Evolutionary conservation across 306 rosid species (phyloP).

Genomic region (Trichosanthes cucumerina): DNA sequence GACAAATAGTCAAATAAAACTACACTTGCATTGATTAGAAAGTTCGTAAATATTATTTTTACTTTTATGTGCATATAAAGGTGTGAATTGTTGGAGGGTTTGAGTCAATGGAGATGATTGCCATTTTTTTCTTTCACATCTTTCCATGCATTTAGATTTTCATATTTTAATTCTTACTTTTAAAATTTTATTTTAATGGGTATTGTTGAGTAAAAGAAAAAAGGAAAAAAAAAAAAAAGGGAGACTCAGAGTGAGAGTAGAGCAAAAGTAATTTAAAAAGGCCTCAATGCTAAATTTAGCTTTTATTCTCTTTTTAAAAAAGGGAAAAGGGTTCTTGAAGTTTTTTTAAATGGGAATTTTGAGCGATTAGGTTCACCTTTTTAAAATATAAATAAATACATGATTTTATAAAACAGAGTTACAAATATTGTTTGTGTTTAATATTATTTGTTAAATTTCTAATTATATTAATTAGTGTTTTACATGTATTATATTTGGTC

Average conservation of each 20-base stretch:
- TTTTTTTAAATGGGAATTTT: neutral
- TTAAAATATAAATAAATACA: neutral
- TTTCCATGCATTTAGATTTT: neutral
- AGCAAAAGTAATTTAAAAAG: neutral
- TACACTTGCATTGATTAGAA: neutral
- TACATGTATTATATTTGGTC: too few species aligned
- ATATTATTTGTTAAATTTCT: too few species aligned
- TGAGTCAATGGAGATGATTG: slow-evolving; percentile 5
- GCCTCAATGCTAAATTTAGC: neutral
- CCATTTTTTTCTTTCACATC: slow-evolving; percentile 5
- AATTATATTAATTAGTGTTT: too few species aligned
- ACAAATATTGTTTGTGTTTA: too few species aligned
- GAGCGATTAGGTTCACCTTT: neutral
- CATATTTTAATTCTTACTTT: neutral
- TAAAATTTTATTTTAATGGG: neutral
- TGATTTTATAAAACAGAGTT: too few species aligned
- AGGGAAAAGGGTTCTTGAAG: neutral
- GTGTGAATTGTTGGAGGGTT: neutral
- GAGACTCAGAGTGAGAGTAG: neutral
- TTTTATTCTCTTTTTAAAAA: neutral
- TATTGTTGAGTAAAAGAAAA: neutral
- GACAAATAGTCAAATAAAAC: neutral
- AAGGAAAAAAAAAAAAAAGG: neutral
- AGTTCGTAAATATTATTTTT: neutral
- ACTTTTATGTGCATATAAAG: neutral